Base-by-base conservation (phyloP, 2,329 filamentous ascomycete genomes). In the Microcyclospora tardicrescens region DNA sequence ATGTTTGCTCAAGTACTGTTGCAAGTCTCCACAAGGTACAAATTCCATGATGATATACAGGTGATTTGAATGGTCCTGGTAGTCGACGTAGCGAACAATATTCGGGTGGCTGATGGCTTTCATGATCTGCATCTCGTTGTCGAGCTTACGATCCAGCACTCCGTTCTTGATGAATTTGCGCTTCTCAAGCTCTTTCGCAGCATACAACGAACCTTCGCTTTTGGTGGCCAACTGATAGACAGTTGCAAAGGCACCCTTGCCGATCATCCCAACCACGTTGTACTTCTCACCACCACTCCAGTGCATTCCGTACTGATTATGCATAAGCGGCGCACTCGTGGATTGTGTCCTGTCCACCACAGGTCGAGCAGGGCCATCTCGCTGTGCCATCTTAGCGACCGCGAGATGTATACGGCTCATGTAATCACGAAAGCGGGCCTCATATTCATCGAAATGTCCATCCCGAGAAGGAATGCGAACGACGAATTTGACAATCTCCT, bases 111-210 rank as follows among this genome's bases (percentile, higher is more conserved):
- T 69, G 37, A 96, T 73, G 38, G 71, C 73, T 53, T 81, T 77
- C 85, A 98, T 96, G 51, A 98, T 96, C 48, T 77, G 82, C 80
- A 98, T 89, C 63, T 98, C 91, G 52, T 93, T 95, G 56, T 95
- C 84, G 11, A 96, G 81, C 59, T 93, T 94, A 48, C 86, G 80
- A 53, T 94, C 86, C 15, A 94, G 62, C 14, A 87, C 70, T 2
- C 86, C 87, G 51, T 94, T 91, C 64, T 93, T 94, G 67, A 94
- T 84, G 56, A 95, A 93, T 13, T 79, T 78, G 37, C 83, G 77
- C 64, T 95, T 96, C 60, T 95, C 86, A 3, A 98, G 74, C 60
- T 96, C 86, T 59, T 98, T 98, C 11, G 86, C 87, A 4, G 91
- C 91, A 53, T 82, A 93, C 0, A 89, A 76, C 24, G 75, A 68